Base-by-base conservation (phyloP, 1,284 basidiomycete species). In the Fistulina hepatica region DNA sequence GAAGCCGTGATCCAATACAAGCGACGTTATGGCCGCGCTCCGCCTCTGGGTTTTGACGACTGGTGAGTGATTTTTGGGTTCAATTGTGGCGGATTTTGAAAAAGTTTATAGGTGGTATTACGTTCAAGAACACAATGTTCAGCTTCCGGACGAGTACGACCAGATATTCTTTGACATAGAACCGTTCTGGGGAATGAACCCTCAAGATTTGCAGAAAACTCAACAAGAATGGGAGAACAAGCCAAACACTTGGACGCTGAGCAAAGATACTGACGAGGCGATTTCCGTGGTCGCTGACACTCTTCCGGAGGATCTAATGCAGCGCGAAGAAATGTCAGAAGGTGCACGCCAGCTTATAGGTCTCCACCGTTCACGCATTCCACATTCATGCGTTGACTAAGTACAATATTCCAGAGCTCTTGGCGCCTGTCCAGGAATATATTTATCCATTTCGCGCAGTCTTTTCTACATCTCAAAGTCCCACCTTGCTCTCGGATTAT, bases 91-190 rank as follows among this genome's bases (percentile, higher is more conserved):
- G 11, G 20, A 26, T 19, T 23, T 21, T 8, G 16, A 26, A 20
- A 21, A 15, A n/a, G 26, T 4, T 26, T 6, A 3, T 21, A 73
- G 73, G 73, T 80, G 76, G 76, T 52, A 62, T 25, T 79, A 75
- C 46, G 72, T 69, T 2, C 52, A 60, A 44, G 54, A 64, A 21
- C 57, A 81, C 53, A 50, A 66, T 15, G 65, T 81, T 5, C 67
- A 78, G 56, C 67, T 86, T 6, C 65, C 86, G 22, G 64, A 68
- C 48, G 82, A 84, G 63, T 63, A 64, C 33, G 67, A 71, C 46
- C 65, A 71, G 36, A 73, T 80, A 26, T 57, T 65, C 43, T 46
- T 56, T 9, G 72, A 74, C 48, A 52, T 76, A 8, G 67, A 70
- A 39, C 70, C 65, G 0, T 72, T 67, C 48, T 73, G 66, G 69